Base-by-base conservation (phyloP, 2,329 filamentous ascomycete species). In the Penicillium sp. region DNA sequence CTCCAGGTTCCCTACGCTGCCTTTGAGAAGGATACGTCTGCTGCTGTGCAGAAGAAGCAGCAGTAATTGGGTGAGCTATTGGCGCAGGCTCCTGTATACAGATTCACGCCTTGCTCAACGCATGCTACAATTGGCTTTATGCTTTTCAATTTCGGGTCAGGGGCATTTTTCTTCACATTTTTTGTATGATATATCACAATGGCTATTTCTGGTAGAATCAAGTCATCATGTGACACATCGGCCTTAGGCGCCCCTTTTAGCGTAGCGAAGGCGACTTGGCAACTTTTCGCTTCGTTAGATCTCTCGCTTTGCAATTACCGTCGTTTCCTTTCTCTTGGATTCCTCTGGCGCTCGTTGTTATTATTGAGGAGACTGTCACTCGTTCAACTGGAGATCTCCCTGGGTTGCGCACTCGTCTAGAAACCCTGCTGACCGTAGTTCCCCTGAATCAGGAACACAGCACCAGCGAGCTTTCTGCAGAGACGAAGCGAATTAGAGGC, bases 11-110 rank as follows among this genome's bases (percentile, higher is more conserved):
- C 91, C 1, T 98, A 98, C 74, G 91, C 90, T 61, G 92, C 95
- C 1, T 99, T 98, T 72, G 93, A 96, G 73, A 97, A 96, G 81
- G 93, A 97, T 67, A 96, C 91, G 82, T 91, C 92, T 0, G 90
- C 91, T n/a, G 82, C 86, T 37, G 89, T 89, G 31, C 90, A 96
- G 77, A 96, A 93, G 85, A 96, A 86, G 73, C 76, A 91, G 80
- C 83, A 88, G 76, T 83, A 63, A 64, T 61, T 53, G 55, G 45
- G 53, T 52, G 49, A 52, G 51, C 45, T 51, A 44, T 47, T 45
- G 24, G 47, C 46, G 53, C 31, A 39, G 48, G 48, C 43, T 50
- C 35, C 54, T 49, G 47, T 53, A 41, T 43, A 31, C 43, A 49
- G 27, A 45, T 48, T 49, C 22, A 54, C 56, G 26, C 46, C 52